Base-by-base conservation (phyloP, 129 eudicot species). In the Tagetes erecta region DNA sequence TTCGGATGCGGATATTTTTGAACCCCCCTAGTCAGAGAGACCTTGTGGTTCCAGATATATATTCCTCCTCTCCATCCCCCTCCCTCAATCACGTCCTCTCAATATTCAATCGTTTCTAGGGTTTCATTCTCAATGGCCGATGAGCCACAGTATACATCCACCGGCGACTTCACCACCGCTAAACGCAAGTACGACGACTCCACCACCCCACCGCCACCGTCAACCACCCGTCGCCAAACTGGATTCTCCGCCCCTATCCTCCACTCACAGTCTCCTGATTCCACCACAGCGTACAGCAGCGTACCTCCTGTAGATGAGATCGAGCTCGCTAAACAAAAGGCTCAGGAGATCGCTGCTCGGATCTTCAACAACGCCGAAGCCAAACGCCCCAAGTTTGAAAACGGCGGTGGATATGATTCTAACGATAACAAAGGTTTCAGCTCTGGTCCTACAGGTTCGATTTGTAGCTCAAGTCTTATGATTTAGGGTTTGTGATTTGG, bases 181-280 rank as follows among this genome's bases (percentile, higher is more conserved):
- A 92, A 92, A 84, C 86, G 98, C 59, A 92, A 92, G 85, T 92
- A 92, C 80, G 98, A 92, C 6, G 96, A 84, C 70, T 79, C 83
- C 6, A 60, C 87, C 20, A 64, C 97, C 8, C 78, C 89, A 8
- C 76, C 96, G 2, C 80, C 84, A 13, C 86, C 86, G 6, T 50
- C 85, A 8, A 71, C 76, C 35, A 49, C 68, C 55, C 87, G 98
- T 3, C 87, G 97, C 1, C 46, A 82, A 38, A 83, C 98, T 7
- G 98, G 98, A 37, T 90, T 93, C 73, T 90, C 96, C 47, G 89
- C 87, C 5, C 90, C 92, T 27, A 82, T 85, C 68, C 62, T 82
- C 85, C 64, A 83, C 20, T 78, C 91, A 34, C 91, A 75, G 70
- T 75, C 86, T 11, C 83, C 92, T 1, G 88, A 84, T 37, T 64